Percentiles rank a stretch among this genome's conserved stretches.
Conservation (phyloP, 1,284 basidiomycete genomes). For the Rhodotorula glutinis region DNA sequence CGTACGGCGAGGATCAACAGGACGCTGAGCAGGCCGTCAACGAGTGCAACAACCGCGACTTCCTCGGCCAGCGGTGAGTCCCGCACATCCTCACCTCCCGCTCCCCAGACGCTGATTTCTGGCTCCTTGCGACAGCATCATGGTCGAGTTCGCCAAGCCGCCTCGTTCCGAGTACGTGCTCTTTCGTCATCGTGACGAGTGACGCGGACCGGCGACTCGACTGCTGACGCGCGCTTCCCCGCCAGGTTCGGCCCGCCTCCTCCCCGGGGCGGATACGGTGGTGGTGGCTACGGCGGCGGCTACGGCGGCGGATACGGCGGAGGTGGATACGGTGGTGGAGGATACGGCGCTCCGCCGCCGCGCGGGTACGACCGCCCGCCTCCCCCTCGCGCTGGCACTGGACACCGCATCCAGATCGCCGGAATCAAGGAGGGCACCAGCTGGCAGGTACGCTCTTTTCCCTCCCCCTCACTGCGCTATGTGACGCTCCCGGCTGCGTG, state of each 20-base stretch:
- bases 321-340: conserved; percentile 21
- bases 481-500: background rate
- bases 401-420: conserved; percentile 79
- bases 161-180: conserved; percentile 22
- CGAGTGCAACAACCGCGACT: conserved; percentile 77
- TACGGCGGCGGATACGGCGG: conserved; percentile 28
- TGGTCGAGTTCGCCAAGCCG: conserved; percentile 44
- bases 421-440: conserved; percentile 87
- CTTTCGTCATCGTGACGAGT: too few species aligned
- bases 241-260: conserved; percentile 51
- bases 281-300: conserved; percentile 25
- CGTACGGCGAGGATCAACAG: conserved; percentile 49
- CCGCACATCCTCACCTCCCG: too few species aligned
- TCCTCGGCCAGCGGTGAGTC: conserved; percentile 78
- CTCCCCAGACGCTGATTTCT: background rate
- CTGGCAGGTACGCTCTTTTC: conserved; percentile 75
- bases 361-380: conserved; percentile 23
- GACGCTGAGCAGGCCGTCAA: conserved; percentile 88
- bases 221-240: background rate
- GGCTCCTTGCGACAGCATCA: conserved; percentile 28
- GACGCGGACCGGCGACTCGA: too few species aligned
- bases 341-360: conserved; percentile 5
- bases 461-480: background rate
- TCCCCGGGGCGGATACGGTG: conserved; percentile 27
- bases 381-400: conserved; percentile 23